Conservation (phyloP, 2,329 filamentous ascomycete species). For the Epichloe coenophiala region DNA sequence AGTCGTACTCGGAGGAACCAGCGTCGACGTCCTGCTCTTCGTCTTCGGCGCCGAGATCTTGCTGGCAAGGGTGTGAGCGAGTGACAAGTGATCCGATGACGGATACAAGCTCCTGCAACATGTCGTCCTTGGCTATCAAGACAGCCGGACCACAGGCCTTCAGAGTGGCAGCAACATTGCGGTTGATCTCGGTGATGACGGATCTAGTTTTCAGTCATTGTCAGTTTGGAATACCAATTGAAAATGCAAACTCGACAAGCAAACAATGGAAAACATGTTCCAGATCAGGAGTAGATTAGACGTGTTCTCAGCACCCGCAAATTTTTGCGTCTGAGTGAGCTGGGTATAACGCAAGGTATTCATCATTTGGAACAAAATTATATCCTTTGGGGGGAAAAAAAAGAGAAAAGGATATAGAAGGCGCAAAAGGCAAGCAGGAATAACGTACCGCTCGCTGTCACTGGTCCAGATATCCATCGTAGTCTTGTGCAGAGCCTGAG, state of each 20-base stretch:
- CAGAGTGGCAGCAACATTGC: constrained; percentile 78
- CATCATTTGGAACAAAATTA: constrained; percentile 51
- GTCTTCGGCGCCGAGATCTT: constrained; percentile 72
- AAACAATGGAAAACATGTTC: constrained; percentile 7
- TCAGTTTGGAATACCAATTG: not conserved
- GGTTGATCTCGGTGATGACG: constrained; percentile 89
- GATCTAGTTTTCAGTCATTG: constrained; percentile 36
- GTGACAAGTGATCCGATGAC: constrained; percentile 69
- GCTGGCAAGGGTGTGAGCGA: constrained; percentile 84
- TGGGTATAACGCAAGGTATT: constrained; percentile 89
- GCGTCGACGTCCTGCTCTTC: constrained; percentile 58
- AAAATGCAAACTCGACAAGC: not conserved
- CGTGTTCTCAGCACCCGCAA: constrained; percentile 81
- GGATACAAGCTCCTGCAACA: constrained; percentile 63
- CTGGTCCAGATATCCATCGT: constrained; percentile 80
- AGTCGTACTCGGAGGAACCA: constrained; percentile 91
- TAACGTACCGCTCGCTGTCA: constrained; percentile 82
- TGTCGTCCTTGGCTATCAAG: constrained; percentile 52
- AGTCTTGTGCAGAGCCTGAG: constrained; percentile 69
- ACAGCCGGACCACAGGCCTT: constrained; percentile 84
- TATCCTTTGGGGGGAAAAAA: not conserved
- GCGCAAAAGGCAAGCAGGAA: not conserved
- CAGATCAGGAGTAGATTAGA: constrained; percentile 27
- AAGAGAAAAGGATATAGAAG: constrained; percentile 1
- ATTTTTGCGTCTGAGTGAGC: constrained; percentile 93